Evolutionary conservation across 1,284 basidiomycete genomes (phyloP).

Genomic region (Bjerkandera adusta): DNA sequence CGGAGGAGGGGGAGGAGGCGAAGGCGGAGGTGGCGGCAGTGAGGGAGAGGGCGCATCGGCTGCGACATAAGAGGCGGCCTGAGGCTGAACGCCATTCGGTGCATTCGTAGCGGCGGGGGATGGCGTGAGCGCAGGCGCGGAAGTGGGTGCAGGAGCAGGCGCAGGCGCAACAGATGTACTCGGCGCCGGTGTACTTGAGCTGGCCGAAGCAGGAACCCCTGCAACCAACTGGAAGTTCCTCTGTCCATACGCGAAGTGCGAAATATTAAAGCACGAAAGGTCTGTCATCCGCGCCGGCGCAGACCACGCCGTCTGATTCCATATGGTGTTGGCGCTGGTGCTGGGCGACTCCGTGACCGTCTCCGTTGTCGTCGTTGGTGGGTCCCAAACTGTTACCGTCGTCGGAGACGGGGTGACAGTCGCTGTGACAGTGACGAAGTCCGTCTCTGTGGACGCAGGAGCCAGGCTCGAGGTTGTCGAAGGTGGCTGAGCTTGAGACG

Average conservation of each 20-base stretch:
- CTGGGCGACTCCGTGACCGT: slow-evolving; percentile 25
- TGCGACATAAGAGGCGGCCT: too few species aligned
- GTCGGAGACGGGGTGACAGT: slow-evolving; percentile 29
- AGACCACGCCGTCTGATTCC: slow-evolving; percentile 40
- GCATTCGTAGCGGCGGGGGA: too few species aligned
- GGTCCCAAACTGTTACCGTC: slow-evolving; percentile 32
- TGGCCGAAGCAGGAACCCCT: slow-evolving; percentile 40
- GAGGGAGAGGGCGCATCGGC: too few species aligned
- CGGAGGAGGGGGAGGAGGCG: too few species aligned
- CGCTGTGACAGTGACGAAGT: slow-evolving; percentile 25
- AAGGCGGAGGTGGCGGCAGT: too few species aligned
- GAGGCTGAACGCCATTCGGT: too few species aligned
- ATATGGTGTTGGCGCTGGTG: slow-evolving; percentile 15
- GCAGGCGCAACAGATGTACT: background rate
- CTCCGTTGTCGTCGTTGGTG: slow-evolving; percentile 33
- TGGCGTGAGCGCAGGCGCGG: too few species aligned
- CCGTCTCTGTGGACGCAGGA: slow-evolving; percentile 6
- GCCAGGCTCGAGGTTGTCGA: background rate
- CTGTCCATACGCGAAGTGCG: slow-evolving; percentile 51
- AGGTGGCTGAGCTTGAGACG: background rate
- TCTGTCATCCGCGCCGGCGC: slow-evolving; percentile 53
- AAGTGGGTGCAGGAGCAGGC: background rate
- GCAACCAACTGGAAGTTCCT: slow-evolving; percentile 58
- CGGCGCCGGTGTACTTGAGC: slow-evolving; percentile 10
- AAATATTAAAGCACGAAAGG: slow-evolving; percentile 58